Base-by-base conservation (phyloP, 805 yeast genomes). In the Ogataea paradorogensis region DNA sequence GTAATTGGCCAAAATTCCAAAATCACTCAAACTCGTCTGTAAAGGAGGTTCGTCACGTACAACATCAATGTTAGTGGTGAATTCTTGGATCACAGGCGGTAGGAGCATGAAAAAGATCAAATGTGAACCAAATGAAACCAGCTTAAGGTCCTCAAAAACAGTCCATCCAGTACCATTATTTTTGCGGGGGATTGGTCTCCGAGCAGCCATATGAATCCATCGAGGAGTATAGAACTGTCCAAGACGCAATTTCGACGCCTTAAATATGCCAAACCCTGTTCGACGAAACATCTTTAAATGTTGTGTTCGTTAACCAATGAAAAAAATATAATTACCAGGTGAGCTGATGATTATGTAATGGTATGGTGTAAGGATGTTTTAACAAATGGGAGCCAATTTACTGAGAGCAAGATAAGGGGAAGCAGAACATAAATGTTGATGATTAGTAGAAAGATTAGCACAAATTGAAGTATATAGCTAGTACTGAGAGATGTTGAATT, bases 111-210 rank as follows among this genome's bases (percentile, higher is more conserved):
- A 58, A 45, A 59, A 59, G 7, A 59, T 52, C 33, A 59, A 38
- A 44, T 59, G 63, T 6, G 63, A 59, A 3, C 62, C 52, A 47
- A 56, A 59, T 5, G 63, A 59, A 21, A 56, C 48, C 7, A 59
- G 38, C 35, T 58, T 56, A 15, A 59, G 30, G 33, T 58, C 62
- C 31, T 58, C 61, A 34, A 45, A 52, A 9, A 50, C 55, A 14
- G 53, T 47, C 62, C 62, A 59, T 24, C 43, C 45, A 16, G 33
- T 14, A 8, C 30, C 25, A 22, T 46, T 25, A 16, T 30, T 28
- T 14, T 14, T 23, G 20, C 39, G 35, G 7, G 41, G 41, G 7
- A 31, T 9, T 14, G 50, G 50, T 35, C 50, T 36, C 32, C 35
- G 46, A 16, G 30, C 27, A 9, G 35, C 25, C 37, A 45, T 38